phyloP scores from a whole-genome alignment of 106 monocot genomes.

The Dendrobium officinale region DNA sequence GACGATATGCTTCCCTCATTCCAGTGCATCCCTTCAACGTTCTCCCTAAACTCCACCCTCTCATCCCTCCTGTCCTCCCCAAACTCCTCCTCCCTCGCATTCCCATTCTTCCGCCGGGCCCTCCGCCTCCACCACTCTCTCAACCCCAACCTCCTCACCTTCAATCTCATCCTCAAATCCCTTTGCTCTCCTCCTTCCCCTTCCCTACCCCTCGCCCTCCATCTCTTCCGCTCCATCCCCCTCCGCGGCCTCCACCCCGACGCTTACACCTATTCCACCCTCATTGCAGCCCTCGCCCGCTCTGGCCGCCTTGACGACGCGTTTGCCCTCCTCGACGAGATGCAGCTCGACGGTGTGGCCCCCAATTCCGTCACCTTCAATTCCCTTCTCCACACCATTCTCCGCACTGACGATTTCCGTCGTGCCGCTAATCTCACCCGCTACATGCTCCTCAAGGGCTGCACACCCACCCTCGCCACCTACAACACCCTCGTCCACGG shows the following conservation, averaged over 20 bases:
- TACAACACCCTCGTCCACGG: conserved; percentile 86
- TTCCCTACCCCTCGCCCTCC: conserved; percentile 29
- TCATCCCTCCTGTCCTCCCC: conserved; percentile 39
- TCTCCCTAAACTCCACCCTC: conserved; percentile 54
- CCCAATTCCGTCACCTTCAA: conserved; percentile 57
- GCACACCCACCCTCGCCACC: conserved; percentile 59
- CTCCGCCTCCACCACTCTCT: conserved; percentile 7
- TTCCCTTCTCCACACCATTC: conserved; percentile 40
- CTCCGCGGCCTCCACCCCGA: conserved; percentile 23
- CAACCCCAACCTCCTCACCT: conserved; percentile 43
- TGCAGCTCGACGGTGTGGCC: conserved; percentile 46
- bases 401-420: conserved; percentile 35
- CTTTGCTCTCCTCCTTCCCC: conserved; percentile 12
- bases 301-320: conserved; percentile 39
- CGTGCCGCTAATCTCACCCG: conserved; percentile 49
- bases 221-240: conserved; percentile 12
- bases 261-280: conserved; percentile 43
- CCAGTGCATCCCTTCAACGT: conserved; percentile 33
- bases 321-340: conserved; percentile 43
- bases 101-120: conserved; percentile 37
- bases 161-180: conserved; percentile 57
- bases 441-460: conserved; percentile 82
- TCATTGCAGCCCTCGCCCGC: conserved; percentile 37
- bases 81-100: conserved; percentile 29
- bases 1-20: conserved; percentile 32